Evolutionary conservation across 345 rosid species (phyloP).

Genomic region (Tarenaya hassleriana): DNA sequence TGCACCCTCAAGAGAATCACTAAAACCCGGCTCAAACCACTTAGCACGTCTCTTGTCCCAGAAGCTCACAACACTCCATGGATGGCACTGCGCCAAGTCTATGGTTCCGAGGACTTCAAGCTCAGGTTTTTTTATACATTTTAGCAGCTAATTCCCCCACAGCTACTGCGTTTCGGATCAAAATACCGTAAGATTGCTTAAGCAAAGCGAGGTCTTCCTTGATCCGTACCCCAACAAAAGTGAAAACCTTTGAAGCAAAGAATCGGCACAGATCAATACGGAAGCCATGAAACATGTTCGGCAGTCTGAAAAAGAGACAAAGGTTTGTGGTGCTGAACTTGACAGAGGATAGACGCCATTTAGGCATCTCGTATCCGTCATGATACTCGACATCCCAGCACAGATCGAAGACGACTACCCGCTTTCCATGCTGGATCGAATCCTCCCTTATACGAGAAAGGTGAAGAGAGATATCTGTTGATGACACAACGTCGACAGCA

Average conservation of each 20-base stretch:
- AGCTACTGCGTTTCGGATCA: constrained; percentile 26
- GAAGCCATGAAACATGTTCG: constrained; percentile 8
- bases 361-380: constrained; percentile 10
- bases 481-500: constrained; percentile 25
- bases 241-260: constrained; percentile 32
- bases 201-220: constrained; percentile 24
- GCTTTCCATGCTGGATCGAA: constrained; percentile 25
- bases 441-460: constrained; percentile 27
- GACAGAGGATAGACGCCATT: constrained; percentile 26
- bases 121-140: constrained; percentile 18
- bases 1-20: constrained; percentile 33
- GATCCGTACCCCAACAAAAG: constrained; percentile 27
- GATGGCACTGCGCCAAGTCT: constrained; percentile 28
- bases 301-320: constrained; percentile 29
- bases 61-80: no score
- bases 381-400: constrained; percentile 21
- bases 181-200: constrained; percentile 25
- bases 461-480: constrained; percentile 30
- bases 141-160: constrained; percentile 26
- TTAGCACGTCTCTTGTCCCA: constrained; percentile 26
- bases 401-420: constrained; percentile 24
- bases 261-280: constrained; percentile 32
- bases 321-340: constrained; percentile 30
- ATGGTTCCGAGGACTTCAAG: constrained; percentile 32
- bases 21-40: constrained; percentile 24